These are phyloP conservation scores for Parasitella parasitica DNA, from an alignment of 371 early-diverging fungal species.

Conservation along the genomic window DNA sequence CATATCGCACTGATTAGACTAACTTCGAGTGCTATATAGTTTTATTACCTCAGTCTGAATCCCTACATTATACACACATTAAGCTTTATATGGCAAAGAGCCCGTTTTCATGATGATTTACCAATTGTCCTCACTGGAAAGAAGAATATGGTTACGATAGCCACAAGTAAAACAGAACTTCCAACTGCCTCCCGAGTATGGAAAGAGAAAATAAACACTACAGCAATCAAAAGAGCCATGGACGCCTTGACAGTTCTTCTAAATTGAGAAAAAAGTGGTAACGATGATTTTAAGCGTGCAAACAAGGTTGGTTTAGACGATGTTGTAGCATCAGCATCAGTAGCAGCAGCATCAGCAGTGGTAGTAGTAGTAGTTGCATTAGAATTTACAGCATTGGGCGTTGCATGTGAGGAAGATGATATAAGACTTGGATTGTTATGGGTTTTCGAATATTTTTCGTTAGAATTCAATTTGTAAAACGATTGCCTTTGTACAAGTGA, in stretches of 20 bases:
- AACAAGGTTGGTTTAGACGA: background rate
- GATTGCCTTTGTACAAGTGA: background rate
- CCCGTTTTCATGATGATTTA: background rate
- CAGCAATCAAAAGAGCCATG: slow-evolving; percentile 28
- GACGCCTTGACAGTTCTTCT: slow-evolving; percentile 38
- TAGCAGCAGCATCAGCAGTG: background rate
- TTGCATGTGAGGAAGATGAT: background rate
- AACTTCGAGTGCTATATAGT: background rate
- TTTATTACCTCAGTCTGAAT: slow-evolving; percentile 20
- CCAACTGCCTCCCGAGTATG: slow-evolving; percentile 5
- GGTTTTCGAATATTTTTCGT: background rate
- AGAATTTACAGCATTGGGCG: background rate
- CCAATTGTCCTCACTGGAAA: slow-evolving; percentile 28
- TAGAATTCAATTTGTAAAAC: background rate
- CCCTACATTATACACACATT: background rate
- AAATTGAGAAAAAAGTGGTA: slow-evolving; percentile 30
- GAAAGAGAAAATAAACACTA: slow-evolving; percentile 23
- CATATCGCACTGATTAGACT: background rate
- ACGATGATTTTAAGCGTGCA: background rate
- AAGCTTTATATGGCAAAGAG: no score
- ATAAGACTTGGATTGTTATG: background rate
- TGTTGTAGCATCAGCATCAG: background rate
- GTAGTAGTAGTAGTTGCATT: background rate
- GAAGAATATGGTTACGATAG: slow-evolving; percentile 22
- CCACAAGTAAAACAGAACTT: slow-evolving; percentile 6